Percentiles rank a stretch among this genome's conserved stretches.
phyloP scores from a whole-genome alignment of 1,284 basidiomycete genomes.

The Meira miltonrushii region DNA sequence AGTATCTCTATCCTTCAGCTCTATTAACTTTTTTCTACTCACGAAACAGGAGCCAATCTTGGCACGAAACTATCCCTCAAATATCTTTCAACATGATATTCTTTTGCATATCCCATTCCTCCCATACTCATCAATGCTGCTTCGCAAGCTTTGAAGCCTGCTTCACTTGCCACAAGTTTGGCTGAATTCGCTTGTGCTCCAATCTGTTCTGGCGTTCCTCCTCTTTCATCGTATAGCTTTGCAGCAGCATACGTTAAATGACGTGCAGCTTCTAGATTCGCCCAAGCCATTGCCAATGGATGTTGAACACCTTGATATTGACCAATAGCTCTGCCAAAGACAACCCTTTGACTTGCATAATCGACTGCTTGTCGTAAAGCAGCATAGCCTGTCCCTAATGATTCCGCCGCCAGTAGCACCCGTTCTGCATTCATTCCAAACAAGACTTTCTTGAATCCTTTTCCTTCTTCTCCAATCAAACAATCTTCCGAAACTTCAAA shows the following conservation, averaged over 20 bases:
- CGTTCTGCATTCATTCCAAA: constrained; percentile 54
- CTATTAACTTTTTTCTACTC: neutral
- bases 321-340: constrained; percentile 49
- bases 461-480: constrained; percentile 52
- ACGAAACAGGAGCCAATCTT: constrained; percentile 28
- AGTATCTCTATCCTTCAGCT: neutral
- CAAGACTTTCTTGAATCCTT: constrained; percentile 52
- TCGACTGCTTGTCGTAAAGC: constrained; percentile 26
- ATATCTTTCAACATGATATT: constrained; percentile 37
- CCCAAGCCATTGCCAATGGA: constrained; percentile 47
- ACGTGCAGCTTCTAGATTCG: constrained; percentile 47
- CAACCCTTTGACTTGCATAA: constrained; percentile 42
- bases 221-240: constrained; percentile 32
- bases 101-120: constrained; percentile 49
- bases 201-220: constrained; percentile 20
- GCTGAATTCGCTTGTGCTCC: constrained; percentile 51
- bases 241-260: constrained; percentile 45
- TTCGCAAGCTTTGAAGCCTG: constrained; percentile 41
- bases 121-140: constrained; percentile 42
- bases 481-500: constrained; percentile 46
- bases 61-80: constrained; percentile 48
- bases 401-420: constrained; percentile 55
- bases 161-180: constrained; percentile 50
- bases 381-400: constrained; percentile 50
- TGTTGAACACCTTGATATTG: constrained; percentile 50